Base-by-base conservation (phyloP, 805 yeast species). In the Saccharomycopsis olivae region DNA sequence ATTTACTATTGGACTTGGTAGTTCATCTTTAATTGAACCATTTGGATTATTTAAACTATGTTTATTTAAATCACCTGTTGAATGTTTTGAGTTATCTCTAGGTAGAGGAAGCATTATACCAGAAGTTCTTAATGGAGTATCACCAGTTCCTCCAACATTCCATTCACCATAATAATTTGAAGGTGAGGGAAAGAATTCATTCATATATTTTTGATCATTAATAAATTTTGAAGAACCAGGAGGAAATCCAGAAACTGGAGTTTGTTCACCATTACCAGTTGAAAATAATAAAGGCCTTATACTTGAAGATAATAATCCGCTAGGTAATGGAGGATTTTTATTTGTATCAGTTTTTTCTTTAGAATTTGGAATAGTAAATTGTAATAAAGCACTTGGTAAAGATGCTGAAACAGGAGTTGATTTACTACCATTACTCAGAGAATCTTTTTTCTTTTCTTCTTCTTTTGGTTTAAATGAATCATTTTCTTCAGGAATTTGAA, bases 191-290 rank as follows among this genome's bases (percentile, higher is more conserved):
- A 84, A 75, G 53, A 79, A 45, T 38, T 57, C 63, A 28, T 56
- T 58, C 20, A 55, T 57, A 41, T 55, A 59, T 34, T 57, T 18
- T 10, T 18, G n/a, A 56, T 59, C 32, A 52, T 39, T 10, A 54
- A 48, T 3, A 58, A 59, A 3, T 54, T 52, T 16, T 42, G 38
- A 14, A 59, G 58, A 3, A 56, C 55, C 15, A 29, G 14, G 18
- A 2, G 94, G 88, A 18, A 83, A 60, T 1, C 75, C 78, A 5
- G 80, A 79, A 11, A 80, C 57, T 3, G 88, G 85, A 0, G 87
- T 76, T 45, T 79, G 86, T 29, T 78, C 86, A 10, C 78, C 74
- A 20, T 54, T 49, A 14, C 43, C 64, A 19, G 44, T 28, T 15
- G 31, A 29, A 28, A 45, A 45, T 14, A 45, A 32, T 24, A 45